phyloP scores from a whole-genome alignment of 2,329 filamentous ascomycete species.

The Rosellinia necatrix region DNA sequence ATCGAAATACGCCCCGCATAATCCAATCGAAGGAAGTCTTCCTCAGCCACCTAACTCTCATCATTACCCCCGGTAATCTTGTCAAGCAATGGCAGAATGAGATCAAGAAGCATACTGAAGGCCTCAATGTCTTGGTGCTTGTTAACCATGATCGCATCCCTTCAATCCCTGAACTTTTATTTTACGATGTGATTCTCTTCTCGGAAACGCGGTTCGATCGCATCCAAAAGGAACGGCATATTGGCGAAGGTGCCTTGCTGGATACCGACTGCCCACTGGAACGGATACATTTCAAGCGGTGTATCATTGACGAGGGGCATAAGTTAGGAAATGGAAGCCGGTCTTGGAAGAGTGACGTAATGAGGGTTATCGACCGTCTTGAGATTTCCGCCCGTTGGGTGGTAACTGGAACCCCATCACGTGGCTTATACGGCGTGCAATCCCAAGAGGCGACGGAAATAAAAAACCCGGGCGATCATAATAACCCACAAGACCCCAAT shows the following conservation, averaged over 20 bases:
- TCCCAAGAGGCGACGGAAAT: slow-evolving; percentile 16
- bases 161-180: slow-evolving; percentile 58
- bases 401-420: slow-evolving; percentile 87
- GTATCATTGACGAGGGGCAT: slow-evolving; percentile 93
- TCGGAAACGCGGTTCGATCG: slow-evolving; percentile 74
- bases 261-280: slow-evolving; percentile 63
- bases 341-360: slow-evolving; percentile 59
- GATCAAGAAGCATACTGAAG: slow-evolving; percentile 74
- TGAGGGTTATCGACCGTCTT: slow-evolving; percentile 57
- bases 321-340: slow-evolving; percentile 70
- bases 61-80: slow-evolving; percentile 83
- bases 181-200: slow-evolving; percentile 79
- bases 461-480: neutral
- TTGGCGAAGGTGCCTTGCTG: slow-evolving; percentile 36
- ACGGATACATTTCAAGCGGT: slow-evolving; percentile 79
- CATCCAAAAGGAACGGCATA: slow-evolving; percentile 54
- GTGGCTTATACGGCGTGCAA: slow-evolving; percentile 78
- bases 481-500: slow-evolving; percentile 33
- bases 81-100: slow-evolving; percentile 84
- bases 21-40: slow-evolving; percentile 56
- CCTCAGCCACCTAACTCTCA: slow-evolving; percentile 71
- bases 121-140: slow-evolving; percentile 68
- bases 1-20: slow-evolving; percentile 42
- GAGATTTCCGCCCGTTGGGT: slow-evolving; percentile 79
- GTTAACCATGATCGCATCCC: slow-evolving; percentile 62